These are phyloP conservation scores for Phytophthora podocarpi DNA, from an alignment of 352 stramenopile species.

Conservation along the genomic window DNA sequence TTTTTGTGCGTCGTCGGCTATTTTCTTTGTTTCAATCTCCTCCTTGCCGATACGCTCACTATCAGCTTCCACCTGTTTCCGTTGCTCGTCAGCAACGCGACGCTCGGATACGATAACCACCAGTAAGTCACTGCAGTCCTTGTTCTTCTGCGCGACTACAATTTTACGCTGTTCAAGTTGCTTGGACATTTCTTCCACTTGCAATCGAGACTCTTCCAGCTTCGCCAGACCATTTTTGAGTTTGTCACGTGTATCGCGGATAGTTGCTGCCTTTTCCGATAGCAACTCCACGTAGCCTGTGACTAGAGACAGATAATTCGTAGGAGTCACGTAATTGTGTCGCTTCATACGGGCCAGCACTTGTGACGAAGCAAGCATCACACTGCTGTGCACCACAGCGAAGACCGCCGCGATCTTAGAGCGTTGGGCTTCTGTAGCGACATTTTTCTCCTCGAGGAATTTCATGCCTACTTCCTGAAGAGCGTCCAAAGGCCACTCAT, in stretches of 20 bases:
- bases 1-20: constrained; percentile 94
- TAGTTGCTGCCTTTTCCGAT: constrained; percentile 73
- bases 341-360: constrained; percentile 91
- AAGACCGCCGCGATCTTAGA: constrained; percentile 90
- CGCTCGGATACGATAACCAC: constrained; percentile 94
- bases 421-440: constrained; percentile 69
- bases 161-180: constrained; percentile 90
- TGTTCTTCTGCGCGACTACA: constrained; percentile 91
- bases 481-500: constrained; percentile 92
- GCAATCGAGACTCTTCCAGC: constrained; percentile 79
- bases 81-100: constrained; percentile 94
- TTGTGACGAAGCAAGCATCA: constrained; percentile 81
- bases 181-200: constrained; percentile 89
- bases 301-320: constrained; percentile 93
- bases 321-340: constrained; percentile 95
- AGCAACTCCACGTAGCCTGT: constrained; percentile 91
- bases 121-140: constrained; percentile 95
- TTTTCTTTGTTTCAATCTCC: constrained; percentile 93
- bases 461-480: constrained; percentile 93
- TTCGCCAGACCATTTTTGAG: constrained; percentile 85
- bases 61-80: constrained; percentile 94
- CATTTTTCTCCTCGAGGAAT: constrained; percentile 91
- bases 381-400: constrained; percentile 88
- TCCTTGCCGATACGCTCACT: constrained; percentile 92
- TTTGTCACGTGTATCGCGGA: constrained; percentile 79